Conservation (phyloP, 148 eudicot species). For the Euryodendron excelsum region DNA sequence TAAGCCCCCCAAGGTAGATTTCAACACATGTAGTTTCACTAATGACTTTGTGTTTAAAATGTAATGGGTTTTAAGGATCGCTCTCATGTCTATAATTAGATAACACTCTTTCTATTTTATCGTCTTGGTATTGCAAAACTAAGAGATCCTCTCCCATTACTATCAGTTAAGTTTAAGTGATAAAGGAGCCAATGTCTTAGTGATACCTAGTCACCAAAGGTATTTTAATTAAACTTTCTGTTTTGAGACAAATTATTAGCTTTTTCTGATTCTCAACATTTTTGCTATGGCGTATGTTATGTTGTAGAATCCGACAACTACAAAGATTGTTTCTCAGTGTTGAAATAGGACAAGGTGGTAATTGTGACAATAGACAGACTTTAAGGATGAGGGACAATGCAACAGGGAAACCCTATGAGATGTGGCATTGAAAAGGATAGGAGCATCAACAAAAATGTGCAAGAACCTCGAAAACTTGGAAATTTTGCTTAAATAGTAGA, state of each 20-base stretch:
- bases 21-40: no score
- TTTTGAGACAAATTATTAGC: background rate
- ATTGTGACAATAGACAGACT: background rate
- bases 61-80: background rate
- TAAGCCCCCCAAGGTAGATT: conserved; percentile 20
- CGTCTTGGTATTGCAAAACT: background rate
- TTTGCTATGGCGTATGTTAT: background rate
- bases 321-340: background rate
- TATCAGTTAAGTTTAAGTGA: background rate
- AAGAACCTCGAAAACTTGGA: no score
- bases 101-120: background rate
- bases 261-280: background rate
- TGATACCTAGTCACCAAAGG: background rate
- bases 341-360: background rate
- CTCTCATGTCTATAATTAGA: background rate
- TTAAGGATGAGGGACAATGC: no score
- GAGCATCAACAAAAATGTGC: no score
- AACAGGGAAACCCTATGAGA: no score
- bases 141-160: background rate
- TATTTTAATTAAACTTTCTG: background rate
- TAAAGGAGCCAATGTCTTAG: background rate
- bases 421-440: no score
- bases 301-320: background rate
- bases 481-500: no score
- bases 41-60: background rate